These are phyloP conservation scores for Clarireedia paspali DNA, from an alignment of 2,329 filamentous ascomycete species.

Conservation along the genomic window DNA sequence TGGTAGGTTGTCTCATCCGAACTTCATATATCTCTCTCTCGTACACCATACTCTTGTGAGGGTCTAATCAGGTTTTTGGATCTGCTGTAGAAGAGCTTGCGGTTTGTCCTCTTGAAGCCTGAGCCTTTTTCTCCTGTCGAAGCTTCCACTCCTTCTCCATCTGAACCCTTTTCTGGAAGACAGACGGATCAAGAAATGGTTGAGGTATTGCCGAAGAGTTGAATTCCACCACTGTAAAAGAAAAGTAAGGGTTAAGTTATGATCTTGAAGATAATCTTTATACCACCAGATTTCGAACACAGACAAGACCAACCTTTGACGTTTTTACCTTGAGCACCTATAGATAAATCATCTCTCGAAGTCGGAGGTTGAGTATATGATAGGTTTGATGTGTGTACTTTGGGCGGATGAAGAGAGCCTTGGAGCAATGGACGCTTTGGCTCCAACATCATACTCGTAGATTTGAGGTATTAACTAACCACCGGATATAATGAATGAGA, in stretches of 20 bases:
- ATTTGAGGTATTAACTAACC: too few relatives aligned
- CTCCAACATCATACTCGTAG: neutral
- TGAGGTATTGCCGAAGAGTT: slow-evolving; percentile 18
- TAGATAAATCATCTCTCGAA: slow-evolving; percentile 18
- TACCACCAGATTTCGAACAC: neutral
- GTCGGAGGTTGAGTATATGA: slow-evolving; percentile 17
- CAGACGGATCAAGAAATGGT: slow-evolving; percentile 24
- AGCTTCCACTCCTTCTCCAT: slow-evolving; percentile 13
- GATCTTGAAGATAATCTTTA: neutral
- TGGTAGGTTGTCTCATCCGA: neutral
- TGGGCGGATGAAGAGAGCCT: slow-evolving; percentile 15
- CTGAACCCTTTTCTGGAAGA: slow-evolving; percentile 16
- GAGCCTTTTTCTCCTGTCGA: slow-evolving; percentile 13
- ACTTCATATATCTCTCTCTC: too few relatives aligned
- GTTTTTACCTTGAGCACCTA: neutral
- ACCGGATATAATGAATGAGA: too few relatives aligned
- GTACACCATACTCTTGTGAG: too few relatives aligned
- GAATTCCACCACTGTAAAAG: slow-evolving; percentile 18
- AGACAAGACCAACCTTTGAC: neutral
- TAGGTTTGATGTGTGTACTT: neutral
- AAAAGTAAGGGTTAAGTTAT: neutral
- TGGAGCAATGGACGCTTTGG: slow-evolving; percentile 12
- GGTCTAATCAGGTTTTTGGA: too few relatives aligned
- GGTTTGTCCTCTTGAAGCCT: neutral
- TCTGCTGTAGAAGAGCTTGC: neutral